These are phyloP conservation scores for Lipomyces yarrowii DNA, from an alignment of 1,139 yeast species.

Conservation along the genomic window DNA sequence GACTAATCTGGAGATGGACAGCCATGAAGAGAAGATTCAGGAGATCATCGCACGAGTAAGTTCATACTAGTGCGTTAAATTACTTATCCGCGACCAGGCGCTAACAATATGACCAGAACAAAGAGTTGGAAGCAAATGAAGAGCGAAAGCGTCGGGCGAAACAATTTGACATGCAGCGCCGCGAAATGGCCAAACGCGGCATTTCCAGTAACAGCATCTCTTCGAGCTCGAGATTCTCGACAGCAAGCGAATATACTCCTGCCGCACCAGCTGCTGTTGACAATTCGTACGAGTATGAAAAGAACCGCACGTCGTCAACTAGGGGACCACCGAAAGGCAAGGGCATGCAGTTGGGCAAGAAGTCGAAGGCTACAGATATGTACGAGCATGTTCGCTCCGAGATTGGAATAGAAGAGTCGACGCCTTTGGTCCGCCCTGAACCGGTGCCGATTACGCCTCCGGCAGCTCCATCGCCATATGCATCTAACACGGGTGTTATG, in stretches of 20 bases:
- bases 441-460: constrained; percentile 39
- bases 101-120: constrained; percentile 49
- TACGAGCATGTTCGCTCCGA: constrained; percentile 50
- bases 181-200: constrained; percentile 69
- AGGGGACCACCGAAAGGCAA: constrained; percentile 57
- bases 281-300: constrained; percentile 35
- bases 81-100: not conserved
- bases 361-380: constrained; percentile 44
- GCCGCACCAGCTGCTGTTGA: constrained; percentile 32
- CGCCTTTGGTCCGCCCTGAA: constrained; percentile 40
- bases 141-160: constrained; percentile 95
- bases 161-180: constrained; percentile 77
- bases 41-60: constrained; percentile 82
- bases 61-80: not conserved
- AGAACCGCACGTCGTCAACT: constrained; percentile 30
- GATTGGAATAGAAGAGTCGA: constrained; percentile 38
- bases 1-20: constrained; percentile 94
- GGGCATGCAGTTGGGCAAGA: constrained; percentile 83
- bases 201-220: constrained; percentile 32
- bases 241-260: constrained; percentile 27
- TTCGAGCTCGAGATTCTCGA: constrained; percentile 19
- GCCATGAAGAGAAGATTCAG: constrained; percentile 97
- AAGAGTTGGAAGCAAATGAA: constrained; percentile 95
- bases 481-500: constrained; percentile 74
- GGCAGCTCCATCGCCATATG: constrained; percentile 42